Evolutionary conservation across 164 flowering plant species (phyloP).

Genomic region (Nymphaea colorata): DNA sequence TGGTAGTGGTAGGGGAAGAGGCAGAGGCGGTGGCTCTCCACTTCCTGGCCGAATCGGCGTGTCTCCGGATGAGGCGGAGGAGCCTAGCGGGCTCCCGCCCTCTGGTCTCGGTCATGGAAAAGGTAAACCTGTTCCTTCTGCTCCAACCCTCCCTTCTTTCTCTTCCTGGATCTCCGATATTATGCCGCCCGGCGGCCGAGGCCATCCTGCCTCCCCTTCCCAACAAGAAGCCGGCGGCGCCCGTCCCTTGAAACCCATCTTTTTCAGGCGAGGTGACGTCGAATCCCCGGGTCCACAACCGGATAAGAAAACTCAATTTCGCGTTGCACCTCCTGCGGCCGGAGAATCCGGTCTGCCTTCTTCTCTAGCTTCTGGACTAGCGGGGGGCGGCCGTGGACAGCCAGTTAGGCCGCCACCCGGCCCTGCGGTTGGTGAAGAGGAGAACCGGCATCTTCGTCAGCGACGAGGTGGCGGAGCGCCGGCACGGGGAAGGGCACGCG

Average conservation of each 20-base stretch:
- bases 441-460: constrained; percentile 44
- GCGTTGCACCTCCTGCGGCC: background rate
- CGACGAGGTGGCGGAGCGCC: constrained; percentile 2
- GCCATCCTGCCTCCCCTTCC: constrained; percentile 10
- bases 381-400: constrained; percentile 57
- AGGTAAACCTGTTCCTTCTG: constrained; percentile 25
- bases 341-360: constrained; percentile 11
- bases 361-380: constrained; percentile 10
- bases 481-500: background rate
- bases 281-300: background rate
- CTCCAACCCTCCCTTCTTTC: constrained; percentile 23
- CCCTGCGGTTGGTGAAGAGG: constrained; percentile 17
- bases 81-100: constrained; percentile 8
- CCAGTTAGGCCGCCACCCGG: constrained; percentile 8
- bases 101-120: constrained; percentile 38
- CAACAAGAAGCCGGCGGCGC: background rate
- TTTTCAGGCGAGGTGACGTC: constrained; percentile 13
- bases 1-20: constrained; percentile 21
- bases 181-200: constrained; percentile 24
- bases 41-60: constrained; percentile 13
- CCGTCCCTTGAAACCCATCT: constrained; percentile 28
- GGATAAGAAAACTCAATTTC: background rate
- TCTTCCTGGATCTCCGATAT: constrained; percentile 20
- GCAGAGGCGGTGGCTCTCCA: constrained; percentile 28
- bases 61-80: constrained; percentile 4